Conservation (phyloP, 2,329 filamentous ascomycete genomes). For the Xylaria sp. region DNA sequence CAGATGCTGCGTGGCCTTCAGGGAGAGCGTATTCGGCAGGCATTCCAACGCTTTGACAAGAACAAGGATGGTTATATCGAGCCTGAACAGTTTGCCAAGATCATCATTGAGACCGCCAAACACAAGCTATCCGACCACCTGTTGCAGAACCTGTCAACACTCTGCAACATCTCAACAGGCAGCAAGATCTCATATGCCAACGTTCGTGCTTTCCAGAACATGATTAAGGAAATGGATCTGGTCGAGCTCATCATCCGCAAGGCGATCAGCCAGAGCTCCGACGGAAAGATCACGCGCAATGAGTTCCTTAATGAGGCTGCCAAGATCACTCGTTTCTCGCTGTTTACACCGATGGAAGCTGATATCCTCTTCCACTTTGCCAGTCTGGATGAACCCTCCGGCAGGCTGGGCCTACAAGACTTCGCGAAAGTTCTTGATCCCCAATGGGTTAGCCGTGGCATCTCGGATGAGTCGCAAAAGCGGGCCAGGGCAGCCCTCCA, state of each 20-base stretch:
- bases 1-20: conserved; percentile 97
- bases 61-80: conserved; percentile 95
- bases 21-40: conserved; percentile 94
- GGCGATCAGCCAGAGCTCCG: conserved; percentile 81
- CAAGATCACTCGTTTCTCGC: conserved; percentile 88
- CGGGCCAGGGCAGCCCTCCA: conserved; percentile 47
- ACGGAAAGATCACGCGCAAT: conserved; percentile 92
- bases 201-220: conserved; percentile 96
- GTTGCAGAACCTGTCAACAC: conserved; percentile 86
- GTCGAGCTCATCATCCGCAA: conserved; percentile 93
- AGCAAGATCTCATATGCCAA: conserved; percentile 98
- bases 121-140: conserved; percentile 99
- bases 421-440: conserved; percentile 96
- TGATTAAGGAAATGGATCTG: conserved; percentile 97
- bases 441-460: conserved; percentile 79
- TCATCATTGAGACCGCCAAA: conserved; percentile 89
- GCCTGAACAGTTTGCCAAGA: conserved; percentile 94
- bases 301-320: conserved; percentile 97
- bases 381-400: conserved; percentile 88
- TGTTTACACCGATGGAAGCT: conserved; percentile 98
- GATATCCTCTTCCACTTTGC: conserved; percentile 99
- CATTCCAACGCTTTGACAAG: conserved; percentile 90
- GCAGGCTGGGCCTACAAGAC: conserved; percentile 81
- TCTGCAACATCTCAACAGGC: conserved; percentile 92
- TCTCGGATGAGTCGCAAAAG: conserved; percentile 57